phyloP scores from a whole-genome alignment of 805 yeast species.

The Hanseniaspora opuntiae region DNA sequence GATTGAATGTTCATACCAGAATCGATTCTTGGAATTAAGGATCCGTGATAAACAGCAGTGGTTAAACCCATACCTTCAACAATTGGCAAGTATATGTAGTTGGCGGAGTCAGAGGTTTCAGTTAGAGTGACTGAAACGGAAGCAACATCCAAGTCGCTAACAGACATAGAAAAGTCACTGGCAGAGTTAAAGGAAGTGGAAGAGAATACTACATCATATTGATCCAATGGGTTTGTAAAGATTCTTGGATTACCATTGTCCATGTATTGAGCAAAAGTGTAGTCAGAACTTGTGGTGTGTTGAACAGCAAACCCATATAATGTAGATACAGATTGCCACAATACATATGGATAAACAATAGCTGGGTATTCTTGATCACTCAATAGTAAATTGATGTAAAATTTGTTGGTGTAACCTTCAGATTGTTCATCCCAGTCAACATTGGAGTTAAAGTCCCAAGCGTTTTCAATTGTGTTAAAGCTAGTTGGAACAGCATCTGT shows the following conservation, averaged over 20 bases:
- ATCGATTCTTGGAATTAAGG: slow-evolving; percentile 33
- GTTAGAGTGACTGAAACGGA: slow-evolving; percentile 36
- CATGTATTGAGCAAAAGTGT: slow-evolving; percentile 36
- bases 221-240: slow-evolving; percentile 43
- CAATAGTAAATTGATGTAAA: slow-evolving; percentile 51
- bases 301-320: slow-evolving; percentile 51
- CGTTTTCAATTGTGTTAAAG: slow-evolving; percentile 35
- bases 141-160: slow-evolving; percentile 37
- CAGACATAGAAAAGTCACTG: slow-evolving; percentile 28
- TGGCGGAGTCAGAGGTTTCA: slow-evolving; percentile 19
- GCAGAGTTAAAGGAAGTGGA: slow-evolving; percentile 34
- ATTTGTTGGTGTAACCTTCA: slow-evolving; percentile 60
- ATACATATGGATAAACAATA: slow-evolving; percentile 54
- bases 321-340: slow-evolving; percentile 37
- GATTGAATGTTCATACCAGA: slow-evolving; percentile 35
- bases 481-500: slow-evolving; percentile 34
- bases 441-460: slow-evolving; percentile 34
- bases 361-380: slow-evolving; percentile 41
- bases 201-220: slow-evolving; percentile 43
- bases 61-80: slow-evolving; percentile 51
- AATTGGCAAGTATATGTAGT: slow-evolving; percentile 35
- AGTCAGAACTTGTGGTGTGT: slow-evolving; percentile 35
- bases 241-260: slow-evolving; percentile 30
- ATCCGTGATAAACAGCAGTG: slow-evolving; percentile 38
- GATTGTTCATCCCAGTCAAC: slow-evolving; percentile 29